Evolutionary conservation across 163 green algal genomes (phyloP).

Genomic region (Coccomyxa subellipsoidea): DNA sequence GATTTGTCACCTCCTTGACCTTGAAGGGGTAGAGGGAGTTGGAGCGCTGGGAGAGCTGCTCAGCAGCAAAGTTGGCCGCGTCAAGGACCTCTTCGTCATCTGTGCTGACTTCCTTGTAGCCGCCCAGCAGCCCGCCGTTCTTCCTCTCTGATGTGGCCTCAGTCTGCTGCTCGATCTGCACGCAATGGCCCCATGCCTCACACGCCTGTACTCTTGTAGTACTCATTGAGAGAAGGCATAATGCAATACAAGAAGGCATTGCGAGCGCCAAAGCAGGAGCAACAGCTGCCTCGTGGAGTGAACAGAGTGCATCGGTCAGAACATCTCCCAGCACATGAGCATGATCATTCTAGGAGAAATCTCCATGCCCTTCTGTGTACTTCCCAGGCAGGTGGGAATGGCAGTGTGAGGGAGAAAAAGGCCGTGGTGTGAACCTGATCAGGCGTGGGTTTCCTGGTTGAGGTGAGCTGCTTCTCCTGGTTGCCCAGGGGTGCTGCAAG

Average conservation of each 20-base stretch:
- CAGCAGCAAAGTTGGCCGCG: constrained; percentile 26
- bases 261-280: too few species aligned
- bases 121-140: constrained; percentile 14
- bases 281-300: too few species aligned
- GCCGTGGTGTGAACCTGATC: not conserved
- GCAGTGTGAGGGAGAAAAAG: too few species aligned
- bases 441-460: not conserved
- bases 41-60: constrained; percentile 31
- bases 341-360: too few species aligned
- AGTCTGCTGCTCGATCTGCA: not conserved
- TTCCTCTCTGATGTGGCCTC: constrained; percentile 13
- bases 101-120: constrained; percentile 7
- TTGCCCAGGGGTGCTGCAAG: constrained; percentile 10
- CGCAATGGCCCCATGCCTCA: too few species aligned
- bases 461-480: constrained; percentile 11
- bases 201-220: too few species aligned
- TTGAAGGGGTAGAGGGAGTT: constrained; percentile 24
- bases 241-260: too few species aligned
- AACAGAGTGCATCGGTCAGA: too few species aligned
- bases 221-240: too few species aligned
- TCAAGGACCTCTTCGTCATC: constrained; percentile 11
- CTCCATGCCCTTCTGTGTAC: too few species aligned
- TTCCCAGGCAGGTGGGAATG: too few species aligned
- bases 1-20: constrained; percentile 11
- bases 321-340: too few species aligned